Conservation (phyloP, 2,329 filamentous ascomycete genomes). For the Alternaria conjuncta region DNA sequence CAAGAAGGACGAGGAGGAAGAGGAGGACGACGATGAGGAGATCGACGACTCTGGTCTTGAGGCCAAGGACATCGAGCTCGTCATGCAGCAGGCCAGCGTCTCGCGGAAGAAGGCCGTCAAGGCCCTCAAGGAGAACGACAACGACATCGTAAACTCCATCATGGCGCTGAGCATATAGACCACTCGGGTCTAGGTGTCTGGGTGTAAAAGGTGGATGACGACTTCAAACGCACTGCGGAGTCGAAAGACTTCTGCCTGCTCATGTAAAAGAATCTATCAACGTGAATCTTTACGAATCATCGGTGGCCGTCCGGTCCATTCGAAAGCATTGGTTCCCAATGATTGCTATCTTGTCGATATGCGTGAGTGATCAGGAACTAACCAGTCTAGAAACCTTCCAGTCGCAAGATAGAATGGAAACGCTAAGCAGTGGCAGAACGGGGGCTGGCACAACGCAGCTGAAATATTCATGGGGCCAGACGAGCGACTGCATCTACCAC, state of each 20-base stretch:
- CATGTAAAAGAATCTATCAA: slow-evolving; percentile 35
- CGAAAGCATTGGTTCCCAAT: background rate
- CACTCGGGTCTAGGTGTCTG: slow-evolving; percentile 13
- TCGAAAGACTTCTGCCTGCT: slow-evolving; percentile 19
- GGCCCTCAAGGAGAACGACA: slow-evolving; percentile 98
- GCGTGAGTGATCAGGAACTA: background rate
- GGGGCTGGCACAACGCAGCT: slow-evolving; percentile 52
- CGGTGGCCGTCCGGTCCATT: background rate
- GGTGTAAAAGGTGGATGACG: slow-evolving; percentile 21
- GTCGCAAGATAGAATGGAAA: slow-evolving; percentile 63
- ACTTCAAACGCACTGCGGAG: slow-evolving; percentile 19
- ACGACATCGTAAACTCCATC: slow-evolving; percentile 99
- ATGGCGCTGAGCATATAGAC: slow-evolving; percentile 79
- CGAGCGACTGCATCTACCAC: background rate
- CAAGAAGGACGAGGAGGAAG: slow-evolving; percentile 63
- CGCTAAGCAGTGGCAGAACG: slow-evolving; percentile 96
- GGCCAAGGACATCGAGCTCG: slow-evolving; percentile 98
- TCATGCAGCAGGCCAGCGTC: slow-evolving; percentile 97
- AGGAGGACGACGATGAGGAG: slow-evolving; percentile 84
- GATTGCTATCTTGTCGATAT: background rate
- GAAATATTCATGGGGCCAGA: background rate
- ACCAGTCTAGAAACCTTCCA: slow-evolving; percentile 68
- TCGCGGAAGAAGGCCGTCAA: slow-evolving; percentile 99
- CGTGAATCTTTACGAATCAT: slow-evolving; percentile 25
- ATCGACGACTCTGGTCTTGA: slow-evolving; percentile 93